Evolutionary conservation across 73 alveolate genomes (phyloP).

Genomic region (Tetrahymena borealis): DNA sequence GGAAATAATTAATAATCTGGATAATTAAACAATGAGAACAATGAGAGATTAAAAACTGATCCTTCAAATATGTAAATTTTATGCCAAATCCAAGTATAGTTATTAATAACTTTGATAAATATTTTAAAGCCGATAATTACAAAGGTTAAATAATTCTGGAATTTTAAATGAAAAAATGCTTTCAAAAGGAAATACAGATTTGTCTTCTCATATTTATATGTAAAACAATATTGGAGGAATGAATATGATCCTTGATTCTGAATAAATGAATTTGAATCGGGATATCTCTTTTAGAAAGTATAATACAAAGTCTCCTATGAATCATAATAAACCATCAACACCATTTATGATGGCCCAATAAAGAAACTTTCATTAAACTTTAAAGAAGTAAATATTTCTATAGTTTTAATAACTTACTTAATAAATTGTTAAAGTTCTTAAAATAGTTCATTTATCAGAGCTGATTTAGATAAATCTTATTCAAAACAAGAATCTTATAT

Average conservation of each 20-base stretch:
- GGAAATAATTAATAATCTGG: too few relatives aligned
- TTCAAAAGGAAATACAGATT: neutral
- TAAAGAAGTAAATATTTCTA: neutral
- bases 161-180: neutral
- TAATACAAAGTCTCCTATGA: neutral
- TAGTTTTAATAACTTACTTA: too few relatives aligned
- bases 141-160: neutral
- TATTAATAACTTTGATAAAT: too few relatives aligned
- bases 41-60: neutral
- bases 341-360: neutral
- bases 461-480: neutral
- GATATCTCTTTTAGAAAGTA: neutral
- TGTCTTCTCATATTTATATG: neutral
- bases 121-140: neutral
- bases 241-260: neutral
- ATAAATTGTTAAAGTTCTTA: neutral
- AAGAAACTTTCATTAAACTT: neutral
- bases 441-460: neutral
- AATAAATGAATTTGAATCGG: neutral
- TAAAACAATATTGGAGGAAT: neutral
- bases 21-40: too few relatives aligned
- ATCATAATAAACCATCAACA: neutral
- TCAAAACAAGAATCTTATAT: neutral
- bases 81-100: too few relatives aligned
- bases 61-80: too few relatives aligned